These are phyloP conservation scores for Phytophthora europaea DNA, from an alignment of 352 stramenopile genomes.

Conservation along the genomic window DNA sequence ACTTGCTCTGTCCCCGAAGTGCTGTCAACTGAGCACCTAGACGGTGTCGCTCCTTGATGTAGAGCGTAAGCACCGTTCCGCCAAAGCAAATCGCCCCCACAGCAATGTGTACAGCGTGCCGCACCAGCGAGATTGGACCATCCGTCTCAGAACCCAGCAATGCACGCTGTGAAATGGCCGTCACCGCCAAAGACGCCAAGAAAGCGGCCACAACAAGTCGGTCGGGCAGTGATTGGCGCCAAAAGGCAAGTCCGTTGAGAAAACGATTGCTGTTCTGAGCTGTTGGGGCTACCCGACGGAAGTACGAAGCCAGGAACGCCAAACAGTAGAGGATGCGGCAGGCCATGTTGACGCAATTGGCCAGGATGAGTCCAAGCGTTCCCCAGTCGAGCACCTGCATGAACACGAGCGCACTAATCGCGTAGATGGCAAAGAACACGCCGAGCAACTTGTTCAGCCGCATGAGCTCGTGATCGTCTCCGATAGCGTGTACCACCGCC, in stretches of 20 bases:
- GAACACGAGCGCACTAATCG: conserved; percentile 68
- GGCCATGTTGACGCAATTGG: conserved; percentile 91
- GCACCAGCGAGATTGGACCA: conserved; percentile 28
- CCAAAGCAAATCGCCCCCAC: conserved; percentile 62
- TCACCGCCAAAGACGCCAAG: conserved; percentile 48
- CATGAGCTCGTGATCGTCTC: conserved; percentile 74
- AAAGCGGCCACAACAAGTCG: conserved; percentile 61
- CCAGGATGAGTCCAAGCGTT: conserved; percentile 81
- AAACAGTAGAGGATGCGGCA: conserved; percentile 89
- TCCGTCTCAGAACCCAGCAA: conserved; percentile 45
- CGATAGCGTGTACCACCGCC: conserved; percentile 95
- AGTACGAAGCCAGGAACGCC: conserved; percentile 72
- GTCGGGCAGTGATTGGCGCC: conserved; percentile 61
- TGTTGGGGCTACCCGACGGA: conserved; percentile 27
- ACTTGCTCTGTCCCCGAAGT: conserved; percentile 35
- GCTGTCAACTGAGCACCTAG: conserved; percentile 44
- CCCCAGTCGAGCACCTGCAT: conserved; percentile 68
- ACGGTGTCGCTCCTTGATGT: conserved; percentile 59
- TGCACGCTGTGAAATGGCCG: conserved; percentile 46
- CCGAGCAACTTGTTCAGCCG: conserved; percentile 84
- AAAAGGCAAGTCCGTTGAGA: conserved; percentile 49
- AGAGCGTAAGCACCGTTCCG: conserved; percentile 47
- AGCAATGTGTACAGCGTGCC: conserved; percentile 55
- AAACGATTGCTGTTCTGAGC: conserved; percentile 9
- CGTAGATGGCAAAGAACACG: conserved; percentile 85